Conservation (phyloP, 2,329 filamentous ascomycete species). For the Sclerotinia trifoliorum region DNA sequence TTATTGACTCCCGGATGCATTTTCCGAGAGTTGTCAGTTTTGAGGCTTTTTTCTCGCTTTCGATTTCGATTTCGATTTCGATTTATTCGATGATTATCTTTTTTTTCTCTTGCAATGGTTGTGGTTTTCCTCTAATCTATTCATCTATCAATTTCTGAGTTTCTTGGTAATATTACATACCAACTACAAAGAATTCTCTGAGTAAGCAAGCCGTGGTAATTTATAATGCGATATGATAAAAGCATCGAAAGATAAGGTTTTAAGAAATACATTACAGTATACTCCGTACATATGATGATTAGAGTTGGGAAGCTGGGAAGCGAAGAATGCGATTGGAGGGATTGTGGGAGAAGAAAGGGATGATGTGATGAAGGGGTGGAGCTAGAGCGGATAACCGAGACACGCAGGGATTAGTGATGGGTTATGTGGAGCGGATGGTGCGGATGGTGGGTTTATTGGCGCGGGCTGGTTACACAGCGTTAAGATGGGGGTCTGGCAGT, state of each 20-base stretch:
- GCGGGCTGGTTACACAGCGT: background rate
- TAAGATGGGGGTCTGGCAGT: background rate
- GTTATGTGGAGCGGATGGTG: background rate
- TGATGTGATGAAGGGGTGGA: slow-evolving; percentile 14
- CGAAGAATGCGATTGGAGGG: background rate
- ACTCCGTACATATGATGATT: background rate
- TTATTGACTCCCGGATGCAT: background rate
- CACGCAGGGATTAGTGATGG: slow-evolving; percentile 3
- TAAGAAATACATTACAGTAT: background rate
- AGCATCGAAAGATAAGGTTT: background rate
- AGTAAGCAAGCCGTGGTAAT: slow-evolving; percentile 2
- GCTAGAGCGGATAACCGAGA: slow-evolving; percentile 4
- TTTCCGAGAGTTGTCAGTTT: background rate
- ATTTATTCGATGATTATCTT: too few relatives aligned
- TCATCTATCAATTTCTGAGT: too few relatives aligned
- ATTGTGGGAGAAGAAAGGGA: background rate
- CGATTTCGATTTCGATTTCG: background rate
- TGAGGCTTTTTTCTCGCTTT: background rate
- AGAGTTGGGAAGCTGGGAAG: too few relatives aligned
- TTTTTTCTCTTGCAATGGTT: too few relatives aligned
- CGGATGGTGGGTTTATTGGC: background rate
- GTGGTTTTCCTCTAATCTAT: too few relatives aligned
- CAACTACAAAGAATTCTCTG: too few relatives aligned
- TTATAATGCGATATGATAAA: background rate
- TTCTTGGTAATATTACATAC: too few relatives aligned